Evolutionary conservation across 257 asterid genomes (phyloP).

Genomic region (Coffea canephora): DNA sequence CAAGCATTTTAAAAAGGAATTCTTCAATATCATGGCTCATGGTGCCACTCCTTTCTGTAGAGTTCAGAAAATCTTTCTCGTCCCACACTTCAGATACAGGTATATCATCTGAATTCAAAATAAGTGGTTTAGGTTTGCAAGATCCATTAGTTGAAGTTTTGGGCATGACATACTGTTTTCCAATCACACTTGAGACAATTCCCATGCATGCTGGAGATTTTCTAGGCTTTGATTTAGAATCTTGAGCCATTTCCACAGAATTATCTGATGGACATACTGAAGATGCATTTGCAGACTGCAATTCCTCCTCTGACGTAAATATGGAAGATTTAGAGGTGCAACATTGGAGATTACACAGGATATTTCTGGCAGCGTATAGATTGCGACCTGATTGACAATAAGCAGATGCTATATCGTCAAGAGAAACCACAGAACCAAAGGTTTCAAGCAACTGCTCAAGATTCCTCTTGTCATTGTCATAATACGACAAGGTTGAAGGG

Average conservation of each 20-base stretch:
- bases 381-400: conserved; percentile 57
- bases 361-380: conserved; percentile 35
- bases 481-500: conserved; percentile 33
- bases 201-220: conserved; percentile 62
- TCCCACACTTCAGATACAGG: conserved; percentile 56
- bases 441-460: conserved; percentile 57
- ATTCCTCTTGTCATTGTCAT: conserved; percentile 48
- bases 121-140: conserved; percentile 50
- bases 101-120: conserved; percentile 46
- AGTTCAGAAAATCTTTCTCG: conserved; percentile 36
- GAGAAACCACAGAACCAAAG: conserved; percentile 68
- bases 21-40: conserved; percentile 47
- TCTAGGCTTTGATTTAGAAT: conserved; percentile 36
- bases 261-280: conserved; percentile 30
- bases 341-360: conserved; percentile 37
- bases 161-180: conserved; percentile 46
- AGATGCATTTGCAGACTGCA: conserved; percentile 19
- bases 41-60: conserved; percentile 32
- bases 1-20: conserved; percentile 72
- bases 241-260: conserved; percentile 23
- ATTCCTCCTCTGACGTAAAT: conserved; percentile 27
- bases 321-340: conserved; percentile 23
- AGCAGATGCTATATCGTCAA: conserved; percentile 71
- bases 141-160: conserved; percentile 35
- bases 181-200: conserved; percentile 61